Evolutionary conservation across 768 basidiomycete genomes (phyloP), one percentile per base, ranked within the genome.

Genomic region (Phaffia australis): DNA sequence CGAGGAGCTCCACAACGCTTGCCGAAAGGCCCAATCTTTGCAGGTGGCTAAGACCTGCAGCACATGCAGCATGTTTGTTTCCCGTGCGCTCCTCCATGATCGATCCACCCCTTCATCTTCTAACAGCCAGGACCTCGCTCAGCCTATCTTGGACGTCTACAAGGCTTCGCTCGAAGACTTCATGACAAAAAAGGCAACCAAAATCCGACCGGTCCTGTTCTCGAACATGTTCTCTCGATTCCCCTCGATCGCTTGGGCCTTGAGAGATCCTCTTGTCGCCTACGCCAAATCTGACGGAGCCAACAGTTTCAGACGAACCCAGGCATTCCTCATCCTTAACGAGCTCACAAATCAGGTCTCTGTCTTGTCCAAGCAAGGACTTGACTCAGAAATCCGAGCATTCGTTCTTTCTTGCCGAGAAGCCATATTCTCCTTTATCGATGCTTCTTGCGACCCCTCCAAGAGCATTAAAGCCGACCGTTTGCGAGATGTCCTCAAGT

Each of bases 401-500:
- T 86, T 83, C 76, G 79, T 87, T 77, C 76, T 76, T 14, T 70
- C 74, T 30, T 72, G 89, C 54, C 81, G 81, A 50, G 71, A 79
- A 59, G 76, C 76, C 3, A 73, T 89, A 59, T 77, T 83, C 42
- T 78, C 79, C 23, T 73, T 81, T 56, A 75, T 84, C 35, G 76
- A 78, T 1, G 75, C 76, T 18, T 81, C 84, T 7, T 82, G 83
- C 69, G 77, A 80, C 5, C 80, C 65, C 32, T 25, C 58, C 11
- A 68, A 65, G 25, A 69, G 73, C 50, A 74, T 85, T 52, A 84
- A 82, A 19, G 79, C 85, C 1, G 74, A 82, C 0, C 87, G 89
- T 69, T 72, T 87, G 72, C 94, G 89, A 76, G 86, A 87, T n/a
- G 74, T 90, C 23, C 75, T 90, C 65, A 92, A 88, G 75, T 76